These are phyloP conservation scores for Willaertia magna DNA, from an alignment of 208 protist genomes.

Conservation along the genomic window DNA sequence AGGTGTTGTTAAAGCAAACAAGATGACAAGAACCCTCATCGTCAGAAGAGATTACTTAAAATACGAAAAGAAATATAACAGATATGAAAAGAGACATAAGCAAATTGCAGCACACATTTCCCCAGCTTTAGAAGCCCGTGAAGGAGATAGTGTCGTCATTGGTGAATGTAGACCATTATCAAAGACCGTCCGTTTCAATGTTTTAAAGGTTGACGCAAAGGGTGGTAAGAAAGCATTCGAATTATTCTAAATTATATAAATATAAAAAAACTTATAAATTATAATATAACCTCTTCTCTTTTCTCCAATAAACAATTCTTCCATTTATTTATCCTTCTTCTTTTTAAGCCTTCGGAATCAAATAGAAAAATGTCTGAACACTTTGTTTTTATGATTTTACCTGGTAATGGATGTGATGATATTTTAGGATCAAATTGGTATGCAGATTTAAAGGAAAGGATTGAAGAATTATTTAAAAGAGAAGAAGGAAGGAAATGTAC, in stretches of 20 bases:
- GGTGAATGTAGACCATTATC: conserved; percentile 98
- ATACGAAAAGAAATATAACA: conserved; percentile 99
- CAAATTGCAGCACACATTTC: conserved; percentile 96
- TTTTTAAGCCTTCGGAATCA: no score
- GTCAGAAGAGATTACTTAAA: conserved; percentile 99
- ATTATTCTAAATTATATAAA: background rate
- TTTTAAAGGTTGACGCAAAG: conserved; percentile 69
- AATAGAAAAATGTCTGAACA: no score
- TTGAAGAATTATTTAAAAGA: background rate
- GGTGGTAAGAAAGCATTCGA: conserved; percentile 19
- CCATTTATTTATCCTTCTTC: no score
- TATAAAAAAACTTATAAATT: background rate
- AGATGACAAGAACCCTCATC: conserved; percentile 97
- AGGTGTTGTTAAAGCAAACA: conserved; percentile 91
- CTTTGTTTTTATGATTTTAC: background rate
- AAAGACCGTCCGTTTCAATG: conserved; percentile 99
- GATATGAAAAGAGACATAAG: conserved; percentile 99
- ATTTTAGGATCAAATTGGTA: background rate
- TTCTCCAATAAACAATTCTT: no score
- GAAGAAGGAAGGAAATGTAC: background rate
- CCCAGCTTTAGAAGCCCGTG: conserved; percentile 92
- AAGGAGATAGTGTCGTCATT: conserved; percentile 95
- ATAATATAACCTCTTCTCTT: no score
- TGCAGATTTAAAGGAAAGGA: background rate
- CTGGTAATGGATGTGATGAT: background rate